Evolutionary conservation across 2,329 filamentous ascomycete genomes (phyloP).

Genomic region (Clarireedia monteithiana): DNA sequence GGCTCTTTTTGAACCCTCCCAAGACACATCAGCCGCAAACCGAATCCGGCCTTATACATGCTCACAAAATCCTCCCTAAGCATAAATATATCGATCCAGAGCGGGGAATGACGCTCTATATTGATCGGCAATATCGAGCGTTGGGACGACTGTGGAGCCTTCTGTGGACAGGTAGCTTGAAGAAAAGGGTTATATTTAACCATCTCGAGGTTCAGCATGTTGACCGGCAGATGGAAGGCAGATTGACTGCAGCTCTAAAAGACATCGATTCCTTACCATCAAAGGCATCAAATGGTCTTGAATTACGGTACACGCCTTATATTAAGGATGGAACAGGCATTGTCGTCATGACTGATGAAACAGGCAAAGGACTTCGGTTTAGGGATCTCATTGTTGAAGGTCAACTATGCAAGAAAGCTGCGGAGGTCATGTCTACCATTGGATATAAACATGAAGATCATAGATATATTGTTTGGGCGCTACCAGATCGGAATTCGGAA

Average conservation of each 20-base stretch:
- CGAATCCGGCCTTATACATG: constrained; percentile 39
- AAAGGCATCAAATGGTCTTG: not conserved
- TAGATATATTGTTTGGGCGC: not conserved
- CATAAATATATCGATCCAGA: constrained; percentile 57
- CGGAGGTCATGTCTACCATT: constrained; percentile 8
- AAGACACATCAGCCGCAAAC: constrained; percentile 25
- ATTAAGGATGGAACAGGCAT: constrained; percentile 13
- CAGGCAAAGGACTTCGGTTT: constrained; percentile 8
- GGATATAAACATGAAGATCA: not conserved
- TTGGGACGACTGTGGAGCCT: constrained; percentile 60
- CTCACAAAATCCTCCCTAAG: constrained; percentile 63
- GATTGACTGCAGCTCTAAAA: too few relatives aligned
- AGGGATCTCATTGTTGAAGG: constrained; percentile 15
- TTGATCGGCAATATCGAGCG: constrained; percentile 49
- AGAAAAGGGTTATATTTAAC: constrained; percentile 21
- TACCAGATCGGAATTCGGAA: not conserved
- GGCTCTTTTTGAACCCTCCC: constrained; percentile 59
- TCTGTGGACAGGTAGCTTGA: constrained; percentile 17
- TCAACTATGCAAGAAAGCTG: constrained; percentile 8
- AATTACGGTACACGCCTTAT: constrained; percentile 7
- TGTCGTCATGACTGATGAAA: constrained; percentile 6
- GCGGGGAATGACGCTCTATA: constrained; percentile 43
- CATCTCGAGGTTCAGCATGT: constrained; percentile 11
- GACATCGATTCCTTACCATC: not conserved
- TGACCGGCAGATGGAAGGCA: too few relatives aligned